Percentiles rank a stretch among this genome's conserved stretches.
phyloP scores from a whole-genome alignment of 2,329 filamentous ascomycete genomes.

The Microcyclosporella mali region DNA sequence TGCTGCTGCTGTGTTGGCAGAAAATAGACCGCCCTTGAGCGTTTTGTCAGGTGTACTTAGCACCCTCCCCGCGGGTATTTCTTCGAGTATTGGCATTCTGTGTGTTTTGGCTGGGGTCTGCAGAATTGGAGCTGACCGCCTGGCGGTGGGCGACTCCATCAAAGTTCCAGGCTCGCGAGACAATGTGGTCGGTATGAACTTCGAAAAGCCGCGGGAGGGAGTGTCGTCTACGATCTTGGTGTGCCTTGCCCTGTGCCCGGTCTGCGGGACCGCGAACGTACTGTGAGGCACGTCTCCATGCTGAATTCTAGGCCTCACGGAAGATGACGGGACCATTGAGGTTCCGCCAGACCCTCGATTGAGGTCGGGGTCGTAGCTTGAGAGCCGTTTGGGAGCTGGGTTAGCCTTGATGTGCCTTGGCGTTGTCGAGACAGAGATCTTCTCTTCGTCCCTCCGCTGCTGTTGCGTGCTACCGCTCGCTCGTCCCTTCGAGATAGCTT shows the following conservation, averaged over 20 bases:
- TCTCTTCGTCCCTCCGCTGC: slow-evolving; percentile 26
- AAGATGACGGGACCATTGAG: slow-evolving; percentile 37
- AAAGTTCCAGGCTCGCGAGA: slow-evolving; percentile 17
- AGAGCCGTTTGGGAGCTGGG: slow-evolving; percentile 18
- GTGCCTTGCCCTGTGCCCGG: slow-evolving; percentile 19
- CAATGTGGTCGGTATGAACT: slow-evolving; percentile 25
- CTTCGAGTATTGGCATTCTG: slow-evolving; percentile 15
- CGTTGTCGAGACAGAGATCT: slow-evolving; percentile 35
- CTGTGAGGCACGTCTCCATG: slow-evolving; percentile 9
- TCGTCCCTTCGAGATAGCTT: slow-evolving; percentile 23
- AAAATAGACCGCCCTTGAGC: background rate
- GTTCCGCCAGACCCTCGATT: slow-evolving; percentile 19
- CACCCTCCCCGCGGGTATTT: slow-evolving; percentile 8
- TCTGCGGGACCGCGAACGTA: slow-evolving; percentile 28
- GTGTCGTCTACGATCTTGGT: slow-evolving; percentile 36
- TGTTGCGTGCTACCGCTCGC: slow-evolving; percentile 13
- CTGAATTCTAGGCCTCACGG: slow-evolving; percentile 26
- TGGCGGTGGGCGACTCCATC: slow-evolving; percentile 21
- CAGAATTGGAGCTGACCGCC: slow-evolving; percentile 9
- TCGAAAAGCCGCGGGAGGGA: slow-evolving; percentile 36
- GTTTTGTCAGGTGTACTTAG: background rate
- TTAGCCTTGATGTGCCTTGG: slow-evolving; percentile 33
- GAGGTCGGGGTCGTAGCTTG: slow-evolving; percentile 24
- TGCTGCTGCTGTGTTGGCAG: too few species aligned
- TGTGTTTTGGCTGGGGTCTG: slow-evolving; percentile 14